A percentile compares a stretch with the other conserved stretches of the same genome.
Conservation (phyloP, 1,284 basidiomycete species). For the Sanghuangporus sanghuang region DNA sequence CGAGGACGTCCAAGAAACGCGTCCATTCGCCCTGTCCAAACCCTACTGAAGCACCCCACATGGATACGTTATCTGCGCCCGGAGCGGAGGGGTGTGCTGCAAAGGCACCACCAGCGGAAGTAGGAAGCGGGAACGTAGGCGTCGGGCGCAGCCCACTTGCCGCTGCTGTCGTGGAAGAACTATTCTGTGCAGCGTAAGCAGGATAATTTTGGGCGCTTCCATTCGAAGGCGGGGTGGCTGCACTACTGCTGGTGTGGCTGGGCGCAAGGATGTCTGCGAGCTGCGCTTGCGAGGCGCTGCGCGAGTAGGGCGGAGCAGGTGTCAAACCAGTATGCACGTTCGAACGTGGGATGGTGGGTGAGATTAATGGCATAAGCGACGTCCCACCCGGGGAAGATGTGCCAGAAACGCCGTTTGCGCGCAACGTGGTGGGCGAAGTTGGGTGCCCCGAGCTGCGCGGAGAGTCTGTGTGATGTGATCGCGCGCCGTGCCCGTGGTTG, state of each 20-base stretch:
- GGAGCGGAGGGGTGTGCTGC: constrained; percentile 17
- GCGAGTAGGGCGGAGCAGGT: constrained; percentile 13
- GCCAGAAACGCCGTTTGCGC: neutral
- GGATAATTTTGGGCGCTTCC: constrained; percentile 12
- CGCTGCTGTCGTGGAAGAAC: constrained; percentile 4
- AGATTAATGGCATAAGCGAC: neutral
- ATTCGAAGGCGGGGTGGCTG: neutral
- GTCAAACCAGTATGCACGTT: constrained; percentile 32
- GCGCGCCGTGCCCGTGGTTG: constrained; percentile 5
- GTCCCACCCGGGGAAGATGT: constrained; percentile 7
- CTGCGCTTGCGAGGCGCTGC: constrained; percentile 4
- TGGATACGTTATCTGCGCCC: constrained; percentile 30
- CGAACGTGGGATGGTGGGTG: neutral
- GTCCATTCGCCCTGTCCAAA: constrained; percentile 38
- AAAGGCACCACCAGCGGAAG: neutral
- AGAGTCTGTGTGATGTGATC: constrained; percentile 10
- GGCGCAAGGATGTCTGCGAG: neutral
- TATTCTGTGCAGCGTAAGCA: neutral
- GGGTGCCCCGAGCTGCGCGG: constrained; percentile 11
- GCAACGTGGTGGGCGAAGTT: constrained; percentile 2
- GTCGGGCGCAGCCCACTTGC: constrained; percentile 11
- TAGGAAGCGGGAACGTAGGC: constrained; percentile 15
- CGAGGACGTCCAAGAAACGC: constrained; percentile 42
- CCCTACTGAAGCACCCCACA: constrained; percentile 38
- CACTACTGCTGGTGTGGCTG: constrained; percentile 17